These are phyloP conservation scores for Alternaria ventricosa DNA, from an alignment of 2,329 filamentous ascomycete species.

Conservation along the genomic window DNA sequence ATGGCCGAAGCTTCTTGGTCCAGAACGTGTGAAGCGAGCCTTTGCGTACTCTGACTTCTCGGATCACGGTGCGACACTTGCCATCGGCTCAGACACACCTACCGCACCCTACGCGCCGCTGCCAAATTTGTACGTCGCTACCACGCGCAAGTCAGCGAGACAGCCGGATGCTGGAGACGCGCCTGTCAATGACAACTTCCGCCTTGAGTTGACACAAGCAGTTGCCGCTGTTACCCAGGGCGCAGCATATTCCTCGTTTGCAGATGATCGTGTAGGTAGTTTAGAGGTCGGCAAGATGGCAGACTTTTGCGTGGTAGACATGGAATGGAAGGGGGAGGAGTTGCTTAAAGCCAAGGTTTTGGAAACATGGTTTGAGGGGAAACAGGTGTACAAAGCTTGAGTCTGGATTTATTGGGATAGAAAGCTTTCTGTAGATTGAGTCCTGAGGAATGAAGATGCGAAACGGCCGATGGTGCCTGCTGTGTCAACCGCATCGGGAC, in stretches of 20 bases:
- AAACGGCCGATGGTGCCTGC: neutral
- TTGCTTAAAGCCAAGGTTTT: constrained; percentile 56
- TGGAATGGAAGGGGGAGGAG: constrained; percentile 57
- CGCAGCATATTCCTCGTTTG: constrained; percentile 65
- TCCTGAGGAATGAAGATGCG: neutral
- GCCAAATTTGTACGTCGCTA: constrained; percentile 65
- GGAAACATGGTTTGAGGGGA: constrained; percentile 63
- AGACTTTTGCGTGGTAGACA: constrained; percentile 64
- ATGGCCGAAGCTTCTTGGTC: constrained; percentile 65
- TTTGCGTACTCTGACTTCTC: constrained; percentile 71
- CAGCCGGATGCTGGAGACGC: constrained; percentile 52
- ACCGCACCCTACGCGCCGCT: constrained; percentile 64
- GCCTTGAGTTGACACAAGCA: constrained; percentile 61
- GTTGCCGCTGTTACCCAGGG: constrained; percentile 63
- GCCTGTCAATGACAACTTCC: constrained; percentile 61
- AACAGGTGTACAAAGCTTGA: constrained; percentile 29
- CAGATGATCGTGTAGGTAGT: constrained; percentile 61
- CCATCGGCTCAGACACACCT: constrained; percentile 66
- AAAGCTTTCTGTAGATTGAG: neutral
- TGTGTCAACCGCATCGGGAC: neutral
- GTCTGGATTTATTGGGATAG: neutral
- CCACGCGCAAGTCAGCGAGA: constrained; percentile 62
- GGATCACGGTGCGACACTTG: constrained; percentile 59
- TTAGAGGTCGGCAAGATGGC: constrained; percentile 62
- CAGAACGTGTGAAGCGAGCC: constrained; percentile 61